Evolutionary conservation across 2,329 filamentous ascomycete genomes (phyloP), one percentile per base, ranked within the genome.

Genomic region (Penicillium sp.): DNA sequence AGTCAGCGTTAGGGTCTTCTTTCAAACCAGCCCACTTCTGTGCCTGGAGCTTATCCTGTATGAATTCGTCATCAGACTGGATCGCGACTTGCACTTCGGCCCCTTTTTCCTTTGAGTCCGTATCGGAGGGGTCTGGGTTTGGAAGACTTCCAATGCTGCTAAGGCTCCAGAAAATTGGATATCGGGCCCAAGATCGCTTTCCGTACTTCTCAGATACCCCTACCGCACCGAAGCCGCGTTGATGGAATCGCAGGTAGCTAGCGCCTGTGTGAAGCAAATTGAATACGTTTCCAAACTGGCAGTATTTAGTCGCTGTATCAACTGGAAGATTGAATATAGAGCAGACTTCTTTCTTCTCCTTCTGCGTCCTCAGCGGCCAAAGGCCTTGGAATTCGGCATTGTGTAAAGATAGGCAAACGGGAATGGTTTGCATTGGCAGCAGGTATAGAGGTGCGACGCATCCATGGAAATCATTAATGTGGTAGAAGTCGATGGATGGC

Each of bases 371-470:
- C 81, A 89, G 86, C 0, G 85, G 84, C 86, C 86, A 89, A 22
- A 88, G 75, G 48, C 86, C 86, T 68, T 89, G 86, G 65, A 89
- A 89, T 62, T 89, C 86, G 49, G 86, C 86, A 61, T 89, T 89
- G 70, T 89, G 86, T 13, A 89, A 81, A 0, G 86, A 88, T 9
- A 89, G 73, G 62, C 84, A 86, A 60, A 81, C 80, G 2, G 86
- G 86, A 43, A 88, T 80, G 0, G 83, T 85, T 60, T 82, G 73
- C 1, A 86, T 72, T 1, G 86, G 86, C 2, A 89, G 78, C 19
- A 88, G 77, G 67, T 89, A 87, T 0, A 89, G 77, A 2, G 86
- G 86, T 43, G 86, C 86, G 13, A 85, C 71, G 3, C 84, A 82
- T 52, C 85, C 85, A 61, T 87, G 85, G 66, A 87, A 87, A 65